Conservation (phyloP, 805 yeast species). For the Wickerhamiella allomyrinae region DNA sequence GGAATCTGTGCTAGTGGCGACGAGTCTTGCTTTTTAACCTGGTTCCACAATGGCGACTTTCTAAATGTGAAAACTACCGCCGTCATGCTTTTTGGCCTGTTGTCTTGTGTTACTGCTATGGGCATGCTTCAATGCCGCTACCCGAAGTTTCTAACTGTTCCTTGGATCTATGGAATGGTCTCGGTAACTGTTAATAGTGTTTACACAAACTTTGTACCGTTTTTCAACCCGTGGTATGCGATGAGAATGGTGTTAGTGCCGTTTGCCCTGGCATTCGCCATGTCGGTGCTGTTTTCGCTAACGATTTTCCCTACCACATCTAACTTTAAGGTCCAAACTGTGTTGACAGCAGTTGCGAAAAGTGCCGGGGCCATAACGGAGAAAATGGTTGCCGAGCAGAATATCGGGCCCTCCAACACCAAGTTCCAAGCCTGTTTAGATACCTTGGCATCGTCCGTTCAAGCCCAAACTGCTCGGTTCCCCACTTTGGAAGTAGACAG, state of each 20-base stretch:
- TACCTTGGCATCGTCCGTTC: neutral
- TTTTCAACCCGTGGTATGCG: neutral
- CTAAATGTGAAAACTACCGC: neutral
- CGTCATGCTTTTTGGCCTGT: neutral
- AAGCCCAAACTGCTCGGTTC: conserved; percentile 7
- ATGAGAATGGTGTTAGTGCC: neutral
- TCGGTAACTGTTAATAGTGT: neutral
- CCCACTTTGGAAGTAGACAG: conserved; percentile 13
- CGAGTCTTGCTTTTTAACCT: neutral
- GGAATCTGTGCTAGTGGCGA: neutral
- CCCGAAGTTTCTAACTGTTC: neutral
- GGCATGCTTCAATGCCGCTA: neutral
- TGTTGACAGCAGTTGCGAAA: conserved; percentile 11
- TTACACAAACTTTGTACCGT: neutral
- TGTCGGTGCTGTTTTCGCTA: neutral
- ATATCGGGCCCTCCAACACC: conserved; percentile 10
- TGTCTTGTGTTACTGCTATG: neutral
- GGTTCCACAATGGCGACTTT: neutral
- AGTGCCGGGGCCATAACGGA: neutral
- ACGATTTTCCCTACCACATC: conserved; percentile 19
- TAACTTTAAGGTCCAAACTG: conserved; percentile 12
- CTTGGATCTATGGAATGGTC: neutral
- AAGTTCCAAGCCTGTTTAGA: conserved; percentile 7
- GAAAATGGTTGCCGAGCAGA: conserved; percentile 1
- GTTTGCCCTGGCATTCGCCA: neutral